phyloP scores from a whole-genome alignment of 192 early-diverging fungal species.

The Lobulomyces angularis region DNA sequence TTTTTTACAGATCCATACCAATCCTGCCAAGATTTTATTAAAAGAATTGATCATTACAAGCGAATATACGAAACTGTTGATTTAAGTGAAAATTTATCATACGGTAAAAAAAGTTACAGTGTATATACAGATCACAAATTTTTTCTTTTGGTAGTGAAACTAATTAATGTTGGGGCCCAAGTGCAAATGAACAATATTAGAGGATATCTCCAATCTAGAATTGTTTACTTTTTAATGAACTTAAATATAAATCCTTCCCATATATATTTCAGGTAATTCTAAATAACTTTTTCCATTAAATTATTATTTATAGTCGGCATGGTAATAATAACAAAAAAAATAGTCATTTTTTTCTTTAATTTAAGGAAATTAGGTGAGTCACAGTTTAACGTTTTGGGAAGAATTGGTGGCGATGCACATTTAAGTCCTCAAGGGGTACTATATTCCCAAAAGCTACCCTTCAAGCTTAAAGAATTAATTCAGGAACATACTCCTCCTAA shows the following conservation, averaged over 20 bases:
- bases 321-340: not conserved
- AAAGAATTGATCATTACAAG: slow-evolving; percentile 85
- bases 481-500: slow-evolving; percentile 48
- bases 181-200: slow-evolving; percentile 90
- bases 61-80: slow-evolving; percentile 78
- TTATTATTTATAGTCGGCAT: slow-evolving; percentile 2
- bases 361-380: slow-evolving; percentile 81
- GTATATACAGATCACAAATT: slow-evolving; percentile 44
- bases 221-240: slow-evolving; percentile 99
- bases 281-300: slow-evolving; percentile 5
- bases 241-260: slow-evolving; percentile 88
- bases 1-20: slow-evolving; percentile 62
- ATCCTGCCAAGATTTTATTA: slow-evolving; percentile 84
- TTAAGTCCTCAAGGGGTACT: slow-evolving; percentile 73
- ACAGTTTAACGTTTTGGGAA: slow-evolving; percentile 80
- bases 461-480: too few species aligned
- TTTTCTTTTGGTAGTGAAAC: slow-evolving; percentile 74
- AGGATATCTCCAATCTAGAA: slow-evolving; percentile 89
- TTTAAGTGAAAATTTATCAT: slow-evolving; percentile 33
- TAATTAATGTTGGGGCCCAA: slow-evolving; percentile 79
- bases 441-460: slow-evolving; percentile 78
- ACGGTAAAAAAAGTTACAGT: slow-evolving; percentile 19
- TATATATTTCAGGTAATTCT: slow-evolving; percentile 67
- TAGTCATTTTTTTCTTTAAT: slow-evolving; percentile 1
- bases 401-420: slow-evolving; percentile 88